Evolutionary conservation across 768 basidiomycete genomes (phyloP).

Genomic region (Collybia sp.): DNA sequence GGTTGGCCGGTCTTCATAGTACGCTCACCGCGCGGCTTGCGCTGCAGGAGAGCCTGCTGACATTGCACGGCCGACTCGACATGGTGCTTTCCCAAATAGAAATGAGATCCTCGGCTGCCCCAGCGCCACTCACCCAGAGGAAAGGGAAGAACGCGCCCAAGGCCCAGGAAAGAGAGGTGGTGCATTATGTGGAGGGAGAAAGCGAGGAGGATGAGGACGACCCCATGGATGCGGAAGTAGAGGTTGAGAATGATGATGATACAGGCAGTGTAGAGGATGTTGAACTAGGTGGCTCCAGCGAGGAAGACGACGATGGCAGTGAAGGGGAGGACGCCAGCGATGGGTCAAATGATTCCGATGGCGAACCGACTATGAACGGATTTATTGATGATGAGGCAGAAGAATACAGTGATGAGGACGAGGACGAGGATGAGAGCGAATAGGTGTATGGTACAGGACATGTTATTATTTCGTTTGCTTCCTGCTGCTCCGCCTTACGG

Average conservation of each 20-base stretch:
- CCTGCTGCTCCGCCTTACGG: conserved; percentile 5
- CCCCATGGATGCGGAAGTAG: conserved; percentile 49
- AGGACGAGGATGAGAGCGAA: conserved; percentile 46
- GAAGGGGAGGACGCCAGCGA: conserved; percentile 36
- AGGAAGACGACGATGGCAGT: conserved; percentile 41
- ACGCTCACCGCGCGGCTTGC: conserved; percentile 75
- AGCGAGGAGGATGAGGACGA: conserved; percentile 59
- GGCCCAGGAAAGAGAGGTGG: conserved; percentile 30
- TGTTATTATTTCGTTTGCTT: background rate
- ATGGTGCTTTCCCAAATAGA: conserved; percentile 94
- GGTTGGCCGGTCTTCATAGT: conserved; percentile 80
- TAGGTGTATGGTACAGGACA: conserved; percentile 16
- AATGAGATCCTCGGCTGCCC: conserved; percentile 72
- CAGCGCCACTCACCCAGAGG: conserved; percentile 45
- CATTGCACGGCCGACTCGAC: conserved; percentile 86
- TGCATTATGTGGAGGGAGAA: conserved; percentile 77
- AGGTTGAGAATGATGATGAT: conserved; percentile 63
- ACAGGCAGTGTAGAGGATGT: conserved; percentile 77
- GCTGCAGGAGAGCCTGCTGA: conserved; percentile 79
- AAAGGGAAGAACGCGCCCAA: conserved; percentile 28
- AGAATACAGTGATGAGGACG: conserved; percentile 49
- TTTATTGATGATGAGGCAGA: conserved; percentile 65
- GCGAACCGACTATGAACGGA: conserved; percentile 39
- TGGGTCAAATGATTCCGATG: conserved; percentile 39
- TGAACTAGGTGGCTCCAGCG: conserved; percentile 63